Conservation (phyloP, 2,329 filamentous ascomycete genomes). For the Sporothrix pallida region DNA sequence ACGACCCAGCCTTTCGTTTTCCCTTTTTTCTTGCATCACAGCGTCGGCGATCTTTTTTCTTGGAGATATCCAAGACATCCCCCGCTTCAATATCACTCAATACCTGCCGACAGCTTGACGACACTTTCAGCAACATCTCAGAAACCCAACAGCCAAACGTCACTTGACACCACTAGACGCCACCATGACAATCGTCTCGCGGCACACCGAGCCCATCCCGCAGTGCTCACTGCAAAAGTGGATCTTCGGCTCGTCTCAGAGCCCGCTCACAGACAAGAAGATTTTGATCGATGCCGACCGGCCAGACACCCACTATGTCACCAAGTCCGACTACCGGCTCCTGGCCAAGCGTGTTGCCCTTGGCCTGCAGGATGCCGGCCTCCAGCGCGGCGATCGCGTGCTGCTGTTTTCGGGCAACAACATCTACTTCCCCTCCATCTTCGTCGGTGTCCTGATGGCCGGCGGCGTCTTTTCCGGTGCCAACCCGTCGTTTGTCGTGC, state of each 20-base stretch:
- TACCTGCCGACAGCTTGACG: neutral
- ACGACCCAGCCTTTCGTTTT: neutral
- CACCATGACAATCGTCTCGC: conserved; percentile 55
- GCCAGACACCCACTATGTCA: conserved; percentile 71
- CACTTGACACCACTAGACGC: neutral
- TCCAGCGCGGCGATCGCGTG: conserved; percentile 71
- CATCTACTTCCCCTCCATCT: conserved; percentile 72
- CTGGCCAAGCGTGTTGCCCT: conserved; percentile 75
- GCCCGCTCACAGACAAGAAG: conserved; percentile 51
- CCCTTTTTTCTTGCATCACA: neutral
- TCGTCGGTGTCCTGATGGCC: conserved; percentile 77
- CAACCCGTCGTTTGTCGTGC: conserved; percentile 57
- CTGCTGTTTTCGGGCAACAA: conserved; percentile 76
- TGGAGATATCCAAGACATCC: neutral
- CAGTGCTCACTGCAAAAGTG: conserved; percentile 60
- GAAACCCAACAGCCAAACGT: neutral
- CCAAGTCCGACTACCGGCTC: conserved; percentile 67
- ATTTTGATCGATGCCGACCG: conserved; percentile 68
- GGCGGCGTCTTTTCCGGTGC: conserved; percentile 76
- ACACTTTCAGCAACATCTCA: neutral
- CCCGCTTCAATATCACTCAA: neutral
- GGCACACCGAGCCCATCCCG: conserved; percentile 53
- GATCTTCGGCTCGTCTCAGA: conserved; percentile 58
- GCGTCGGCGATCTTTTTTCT: neutral
- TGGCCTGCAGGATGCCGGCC: conserved; percentile 67